Evolutionary conservation across 2,329 filamentous ascomycete species (phyloP).

Genomic region (Fusarium sp.): DNA sequence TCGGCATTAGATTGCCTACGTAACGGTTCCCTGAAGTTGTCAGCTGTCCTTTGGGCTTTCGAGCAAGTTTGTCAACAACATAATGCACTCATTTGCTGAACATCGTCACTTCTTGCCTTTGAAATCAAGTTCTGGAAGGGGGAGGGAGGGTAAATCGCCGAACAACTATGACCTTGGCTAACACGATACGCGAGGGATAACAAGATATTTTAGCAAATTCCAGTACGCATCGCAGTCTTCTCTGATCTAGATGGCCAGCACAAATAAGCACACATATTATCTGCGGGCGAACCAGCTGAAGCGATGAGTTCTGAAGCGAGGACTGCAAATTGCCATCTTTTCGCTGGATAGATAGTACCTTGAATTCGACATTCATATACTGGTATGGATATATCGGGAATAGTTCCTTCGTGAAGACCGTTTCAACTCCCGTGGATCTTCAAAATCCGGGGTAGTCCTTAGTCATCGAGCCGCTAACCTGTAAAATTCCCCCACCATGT

Average conservation of each 20-base stretch:
- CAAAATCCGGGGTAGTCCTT: conserved; percentile 29
- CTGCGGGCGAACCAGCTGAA: background rate
- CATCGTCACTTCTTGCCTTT: background rate
- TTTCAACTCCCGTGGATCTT: background rate
- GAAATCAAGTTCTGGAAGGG: background rate
- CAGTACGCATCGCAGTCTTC: background rate
- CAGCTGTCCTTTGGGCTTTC: background rate
- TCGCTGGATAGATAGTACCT: no score
- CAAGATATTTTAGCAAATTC: background rate
- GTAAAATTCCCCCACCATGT: conserved; percentile 18
- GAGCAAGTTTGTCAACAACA: background rate
- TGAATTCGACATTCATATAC: background rate
- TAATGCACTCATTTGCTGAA: background rate
- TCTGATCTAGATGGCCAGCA: background rate
- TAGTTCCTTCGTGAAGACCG: background rate
- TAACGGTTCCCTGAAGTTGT: background rate
- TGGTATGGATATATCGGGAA: background rate
- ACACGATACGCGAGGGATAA: background rate
- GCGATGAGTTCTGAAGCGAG: background rate
- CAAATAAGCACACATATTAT: background rate
- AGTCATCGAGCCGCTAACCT: conserved; percentile 18
- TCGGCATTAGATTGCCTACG: background rate
- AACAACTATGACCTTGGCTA: background rate
- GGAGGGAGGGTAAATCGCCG: background rate
- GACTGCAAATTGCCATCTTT: background rate